These are phyloP conservation scores for Pulveroboletus frians DNA, from an alignment of 768 basidiomycete genomes.

Conservation along the genomic window DNA sequence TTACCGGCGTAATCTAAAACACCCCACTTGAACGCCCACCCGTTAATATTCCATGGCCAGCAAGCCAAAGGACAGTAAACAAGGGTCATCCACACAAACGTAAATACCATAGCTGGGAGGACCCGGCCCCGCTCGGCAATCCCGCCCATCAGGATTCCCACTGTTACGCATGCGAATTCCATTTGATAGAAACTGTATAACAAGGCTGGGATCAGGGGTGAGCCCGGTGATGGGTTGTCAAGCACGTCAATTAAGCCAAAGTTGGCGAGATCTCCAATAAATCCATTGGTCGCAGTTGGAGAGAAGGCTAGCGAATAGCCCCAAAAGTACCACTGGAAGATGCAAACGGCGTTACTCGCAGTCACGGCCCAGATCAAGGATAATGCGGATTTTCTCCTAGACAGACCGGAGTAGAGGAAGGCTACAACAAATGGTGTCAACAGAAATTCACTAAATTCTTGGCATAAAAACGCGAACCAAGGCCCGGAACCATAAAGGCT, in stretches of 20 bases:
- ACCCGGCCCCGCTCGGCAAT: constrained; percentile 85
- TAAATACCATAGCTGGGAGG: constrained; percentile 74
- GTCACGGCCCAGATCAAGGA: constrained; percentile 73
- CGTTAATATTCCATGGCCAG: constrained; percentile 78
- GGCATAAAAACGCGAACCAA: constrained; percentile 39
- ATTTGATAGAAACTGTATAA: constrained; percentile 85
- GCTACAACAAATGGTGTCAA: constrained; percentile 33
- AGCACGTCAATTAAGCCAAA: constrained; percentile 74
- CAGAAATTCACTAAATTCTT: background rate
- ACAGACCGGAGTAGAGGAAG: constrained; percentile 69
- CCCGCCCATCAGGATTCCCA: constrained; percentile 70
- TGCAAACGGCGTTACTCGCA: constrained; percentile 67
- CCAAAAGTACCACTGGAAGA: constrained; percentile 81
- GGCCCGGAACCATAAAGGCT: constrained; percentile 72
- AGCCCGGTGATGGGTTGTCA: constrained; percentile 69
- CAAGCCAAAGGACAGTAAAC: constrained; percentile 86
- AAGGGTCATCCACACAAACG: constrained; percentile 80
- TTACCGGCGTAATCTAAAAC: constrained; percentile 83
- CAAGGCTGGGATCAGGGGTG: constrained; percentile 74
- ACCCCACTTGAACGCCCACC: constrained; percentile 84
- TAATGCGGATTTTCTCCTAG: constrained; percentile 63
- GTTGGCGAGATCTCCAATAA: constrained; percentile 74
- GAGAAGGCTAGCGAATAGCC: constrained; percentile 86
- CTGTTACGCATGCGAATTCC: constrained; percentile 82
- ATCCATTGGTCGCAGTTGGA: constrained; percentile 64